A percentile compares a stretch with the other conserved stretches of the same genome.
These are phyloP conservation scores for Pouteria glomerata DNA, from an alignment of 148 eudicot species.

Conservation along the genomic window DNA sequence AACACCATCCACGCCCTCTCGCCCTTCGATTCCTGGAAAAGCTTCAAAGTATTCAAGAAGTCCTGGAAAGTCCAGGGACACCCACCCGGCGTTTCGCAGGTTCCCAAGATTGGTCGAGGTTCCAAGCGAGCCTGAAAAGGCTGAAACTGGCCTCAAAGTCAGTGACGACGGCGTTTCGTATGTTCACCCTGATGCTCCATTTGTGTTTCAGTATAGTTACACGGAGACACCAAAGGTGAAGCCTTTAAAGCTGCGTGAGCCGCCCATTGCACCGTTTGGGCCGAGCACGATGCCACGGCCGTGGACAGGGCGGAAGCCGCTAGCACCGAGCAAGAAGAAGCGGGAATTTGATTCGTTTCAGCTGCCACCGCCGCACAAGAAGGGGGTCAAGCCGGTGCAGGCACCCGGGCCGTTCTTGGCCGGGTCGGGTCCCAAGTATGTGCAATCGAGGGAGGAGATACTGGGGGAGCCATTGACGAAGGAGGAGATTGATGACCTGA, in stretches of 20 bases:
- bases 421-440: slow-evolving; percentile 84
- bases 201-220: slow-evolving; percentile 82
- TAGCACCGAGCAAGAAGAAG: slow-evolving; percentile 66
- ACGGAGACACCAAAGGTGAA: slow-evolving; percentile 82
- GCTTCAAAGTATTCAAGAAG: slow-evolving; percentile 63
- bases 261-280: slow-evolving; percentile 80
- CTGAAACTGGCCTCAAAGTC: slow-evolving; percentile 25
- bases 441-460: slow-evolving; percentile 66
- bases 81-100: slow-evolving; percentile 59
- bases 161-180: slow-evolving; percentile 65
- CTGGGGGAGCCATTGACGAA: slow-evolving; percentile 75
- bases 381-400: slow-evolving; percentile 97
- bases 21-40: slow-evolving; percentile 62
- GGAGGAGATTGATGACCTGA: slow-evolving; percentile 55
- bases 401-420: slow-evolving; percentile 81
- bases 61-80: slow-evolving; percentile 9
- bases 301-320: slow-evolving; percentile 87
- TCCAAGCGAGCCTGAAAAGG: slow-evolving; percentile 8
- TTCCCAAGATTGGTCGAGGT: slow-evolving; percentile 16
- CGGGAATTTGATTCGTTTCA: slow-evolving; percentile 76
- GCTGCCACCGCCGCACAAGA: slow-evolving; percentile 61
- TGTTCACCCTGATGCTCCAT: slow-evolving; percentile 73
- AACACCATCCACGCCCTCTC: slow-evolving; percentile 66
- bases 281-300: slow-evolving; percentile 74
- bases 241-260: slow-evolving; percentile 72